Evolutionary conservation across 257 asterid genomes (phyloP).

Genomic region (Gynochthodes officinalis): DNA sequence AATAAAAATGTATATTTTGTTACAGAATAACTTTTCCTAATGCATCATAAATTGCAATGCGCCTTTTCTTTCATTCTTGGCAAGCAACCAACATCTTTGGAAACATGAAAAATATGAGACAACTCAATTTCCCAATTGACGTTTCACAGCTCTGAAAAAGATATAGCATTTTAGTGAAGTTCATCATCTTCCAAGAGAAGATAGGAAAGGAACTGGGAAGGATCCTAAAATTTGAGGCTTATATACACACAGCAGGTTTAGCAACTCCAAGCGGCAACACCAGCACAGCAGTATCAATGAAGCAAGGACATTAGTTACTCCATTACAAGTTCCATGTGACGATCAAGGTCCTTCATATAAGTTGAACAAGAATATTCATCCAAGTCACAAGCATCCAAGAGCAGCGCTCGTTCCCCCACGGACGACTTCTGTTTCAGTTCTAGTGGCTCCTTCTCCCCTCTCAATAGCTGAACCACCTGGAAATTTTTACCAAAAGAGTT

Average conservation of each 20-base stretch:
- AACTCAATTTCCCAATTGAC: conserved; percentile 7
- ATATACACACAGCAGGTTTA: conserved; percentile 2
- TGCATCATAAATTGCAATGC: conserved; percentile 12
- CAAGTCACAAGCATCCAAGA: conserved; percentile 68
- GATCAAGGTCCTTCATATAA: conserved; percentile 73
- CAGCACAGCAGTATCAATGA: conserved; percentile 1
- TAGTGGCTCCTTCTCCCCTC: conserved; percentile 58
- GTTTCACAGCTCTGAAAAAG: not conserved
- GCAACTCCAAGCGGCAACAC: not conserved
- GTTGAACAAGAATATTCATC: conserved; percentile 72
- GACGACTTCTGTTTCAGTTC: conserved; percentile 69
- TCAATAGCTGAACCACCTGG: conserved; percentile 68
- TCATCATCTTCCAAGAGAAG: not conserved
- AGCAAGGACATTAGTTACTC: conserved; percentile 37
- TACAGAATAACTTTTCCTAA: conserved; percentile 9
- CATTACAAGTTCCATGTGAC: conserved; percentile 89
- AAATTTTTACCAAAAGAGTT: not conserved
- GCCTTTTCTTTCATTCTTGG: not conserved
- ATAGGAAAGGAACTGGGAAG: not conserved
- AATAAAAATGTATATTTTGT: not conserved
- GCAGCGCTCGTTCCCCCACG: conserved; percentile 52
- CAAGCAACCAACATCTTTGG: conserved; percentile 5
- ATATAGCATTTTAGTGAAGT: not conserved
- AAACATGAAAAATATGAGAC: not conserved
- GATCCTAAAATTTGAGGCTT: not conserved